Conservation (phyloP, 1,284 basidiomycete species). For the Pseudozyma flocculosa region DNA sequence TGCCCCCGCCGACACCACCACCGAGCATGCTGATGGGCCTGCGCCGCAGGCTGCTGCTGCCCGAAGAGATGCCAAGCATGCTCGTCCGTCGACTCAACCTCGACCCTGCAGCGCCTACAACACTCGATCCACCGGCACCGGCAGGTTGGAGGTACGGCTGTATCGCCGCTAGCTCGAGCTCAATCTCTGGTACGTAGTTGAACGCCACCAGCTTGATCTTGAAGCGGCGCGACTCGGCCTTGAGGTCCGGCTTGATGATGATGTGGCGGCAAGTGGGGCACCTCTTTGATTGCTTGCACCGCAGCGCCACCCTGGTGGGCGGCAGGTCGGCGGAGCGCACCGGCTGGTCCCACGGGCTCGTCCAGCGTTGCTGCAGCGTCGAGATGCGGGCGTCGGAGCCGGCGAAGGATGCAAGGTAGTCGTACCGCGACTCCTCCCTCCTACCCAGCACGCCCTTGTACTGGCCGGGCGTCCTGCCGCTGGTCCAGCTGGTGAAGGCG, state of each 20-base stretch:
- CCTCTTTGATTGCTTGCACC: slow-evolving; percentile 89
- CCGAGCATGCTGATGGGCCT: slow-evolving; percentile 11
- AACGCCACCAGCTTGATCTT: slow-evolving; percentile 95
- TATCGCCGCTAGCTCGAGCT: slow-evolving; percentile 48
- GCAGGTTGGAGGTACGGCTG: slow-evolving; percentile 15
- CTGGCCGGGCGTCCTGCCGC: slow-evolving; percentile 5
- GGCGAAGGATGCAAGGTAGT: slow-evolving; percentile 56
- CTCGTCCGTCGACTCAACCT: not conserved
- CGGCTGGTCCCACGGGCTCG: slow-evolving; percentile 63
- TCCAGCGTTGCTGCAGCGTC: slow-evolving; percentile 76
- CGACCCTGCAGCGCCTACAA: not conserved
- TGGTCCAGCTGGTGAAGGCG: slow-evolving; percentile 28
- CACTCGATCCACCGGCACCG: not conserved
- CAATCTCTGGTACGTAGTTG: slow-evolving; percentile 86
- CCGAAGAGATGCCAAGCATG: not conserved
- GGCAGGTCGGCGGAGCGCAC: slow-evolving; percentile 68
- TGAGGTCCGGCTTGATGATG: slow-evolving; percentile 95
- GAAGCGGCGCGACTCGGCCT: slow-evolving; percentile 85
- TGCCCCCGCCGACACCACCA: too few relatives aligned
- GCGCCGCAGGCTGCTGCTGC: slow-evolving; percentile 6
- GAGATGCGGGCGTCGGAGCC: slow-evolving; percentile 63
- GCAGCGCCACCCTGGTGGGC: slow-evolving; percentile 83
- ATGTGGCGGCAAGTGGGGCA: slow-evolving; percentile 93
- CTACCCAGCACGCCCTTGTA: slow-evolving; percentile 41
- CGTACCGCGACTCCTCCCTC: slow-evolving; percentile 70